Conservation (phyloP, 805 yeast species). For the Teunomyces lycoperdinae region DNA sequence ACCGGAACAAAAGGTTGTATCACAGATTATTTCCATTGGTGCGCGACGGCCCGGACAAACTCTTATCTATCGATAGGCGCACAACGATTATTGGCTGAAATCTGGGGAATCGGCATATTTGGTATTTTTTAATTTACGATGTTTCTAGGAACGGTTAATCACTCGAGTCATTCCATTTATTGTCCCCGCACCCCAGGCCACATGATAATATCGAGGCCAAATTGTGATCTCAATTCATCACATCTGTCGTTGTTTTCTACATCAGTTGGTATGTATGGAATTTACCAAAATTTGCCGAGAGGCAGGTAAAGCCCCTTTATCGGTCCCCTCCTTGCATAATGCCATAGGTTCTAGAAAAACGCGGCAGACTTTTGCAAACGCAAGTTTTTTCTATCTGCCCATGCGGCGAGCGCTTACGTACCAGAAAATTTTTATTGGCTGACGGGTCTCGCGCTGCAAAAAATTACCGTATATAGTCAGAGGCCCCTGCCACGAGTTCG, state of each 20-base stretch:
- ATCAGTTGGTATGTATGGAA: neutral
- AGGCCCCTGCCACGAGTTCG: neutral
- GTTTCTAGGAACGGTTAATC: neutral
- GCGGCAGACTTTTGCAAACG: neutral
- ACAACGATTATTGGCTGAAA: slow-evolving; percentile 2
- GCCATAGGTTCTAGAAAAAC: neutral
- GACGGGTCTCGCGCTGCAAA: slow-evolving; percentile 3
- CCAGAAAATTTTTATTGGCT: slow-evolving; percentile 4
- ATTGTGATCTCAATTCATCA: neutral
- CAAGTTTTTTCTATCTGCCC: neutral
- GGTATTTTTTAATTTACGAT: slow-evolving; percentile 1
- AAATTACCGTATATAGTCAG: neutral
- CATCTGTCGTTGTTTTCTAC: neutral
- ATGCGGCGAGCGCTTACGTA: slow-evolving; percentile 3
- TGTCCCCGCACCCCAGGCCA: neutral
- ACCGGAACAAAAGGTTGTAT: neutral
- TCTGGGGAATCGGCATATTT: neutral
- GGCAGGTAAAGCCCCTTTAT: no score
- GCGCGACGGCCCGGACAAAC: neutral
- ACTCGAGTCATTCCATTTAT: neutral
- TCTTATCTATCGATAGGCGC: neutral
- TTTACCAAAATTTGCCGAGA: no score
- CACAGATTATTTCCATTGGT: neutral
- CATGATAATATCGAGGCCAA: no score
- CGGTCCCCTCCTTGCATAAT: no score